Evolutionary conservation across 2,329 filamentous ascomycete species (phyloP), one percentile per base, ranked within the genome.

Genomic region (Hymenotorrendiella dingleyae): DNA sequence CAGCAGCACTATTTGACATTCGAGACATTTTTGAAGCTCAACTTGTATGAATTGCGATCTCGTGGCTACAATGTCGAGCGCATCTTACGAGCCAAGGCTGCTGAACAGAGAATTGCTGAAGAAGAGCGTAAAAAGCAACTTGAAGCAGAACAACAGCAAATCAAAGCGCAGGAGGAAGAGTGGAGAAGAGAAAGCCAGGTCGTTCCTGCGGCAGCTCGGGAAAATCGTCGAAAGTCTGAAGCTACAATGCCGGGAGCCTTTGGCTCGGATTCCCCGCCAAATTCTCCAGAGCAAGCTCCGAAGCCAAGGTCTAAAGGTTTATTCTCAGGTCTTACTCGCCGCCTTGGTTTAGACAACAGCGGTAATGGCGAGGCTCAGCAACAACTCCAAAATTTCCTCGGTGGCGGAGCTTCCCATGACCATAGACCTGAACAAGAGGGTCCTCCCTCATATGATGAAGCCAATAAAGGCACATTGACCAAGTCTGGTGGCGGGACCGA

Each of bases 41-140:
- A 91, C 54, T 72, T 98, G 19, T 76, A 85, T 35, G 82, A 90
- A 39, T 68, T 98, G 29, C 82, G 87, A 55, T 80, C 82, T 47
- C 87, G 93, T 50, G 93, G 93, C 2, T 97, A 96, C 70, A 97
- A 98, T 54, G 93, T 98, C 28, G 88, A 96, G 58, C 84, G 93
- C 37, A 97, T 98, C 49, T 72, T 98, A 17, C 80, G 87, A 27
- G 84, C 84, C 41, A 94, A 94, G 67, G 88, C 85, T 16, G 86
- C 86, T 2, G 89, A 97, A 63, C 86, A 87, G 5, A 79, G 86
- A 40, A 81, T 97, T 51, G 89, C 88, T 0, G 90, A 96, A 58
- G 84, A 86, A 55, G 81, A 88, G 61, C 77, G 86, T 36, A 81
- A 84, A 57, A 82, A 82, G 57, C 80, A 85, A 26, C 63, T 89